Evolutionary conservation across 2,329 filamentous ascomycete species (phyloP), one percentile per base, ranked within the genome.

Genomic region (Penicillium sp.): DNA sequence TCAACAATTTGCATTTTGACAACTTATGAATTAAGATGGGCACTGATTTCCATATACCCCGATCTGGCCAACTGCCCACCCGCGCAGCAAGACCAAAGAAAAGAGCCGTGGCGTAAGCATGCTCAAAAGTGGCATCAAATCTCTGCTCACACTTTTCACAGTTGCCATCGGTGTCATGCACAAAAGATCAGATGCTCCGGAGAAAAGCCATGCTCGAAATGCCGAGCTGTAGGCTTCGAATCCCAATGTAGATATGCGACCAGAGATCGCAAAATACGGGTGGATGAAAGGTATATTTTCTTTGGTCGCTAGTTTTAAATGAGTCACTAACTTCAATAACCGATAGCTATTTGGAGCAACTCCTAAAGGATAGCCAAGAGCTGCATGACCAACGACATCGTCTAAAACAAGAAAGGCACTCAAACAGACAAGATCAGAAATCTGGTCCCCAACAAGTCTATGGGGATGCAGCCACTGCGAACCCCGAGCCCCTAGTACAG

Each of bases 181-280:
- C 75, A 75, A n/a, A 77, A 78, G 53, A 73, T 76, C 30, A 77
- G 73, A 57, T 77, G 75, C 53, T 76, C 75, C 0, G 75, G 75
- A 1, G 67, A 69, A 19, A 67, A 70, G n/a, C 75, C 75, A 4
- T 78, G 75, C 50, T 62, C 66, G 14, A 67, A 69, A 17, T 77
- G 75, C 54, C 60, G 62, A 37, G 56, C 64, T 16, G 65, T 68
- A 2, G 71, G 70, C 4, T 67, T 66, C 44, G 65, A 60, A 0
- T 59, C 58, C 9, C 63, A 70, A 31, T 77, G 75, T 40, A 57
- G 63, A 17, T 77, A 75, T 55, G 67, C 70, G 5, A 55, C 65
- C 12, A 72, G 71, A 12, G 75, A 77, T 40, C 67, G 73, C 19
- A 75, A 73, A 59, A 46, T 77, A 28, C 65, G 70, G 28, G 61